Conservation (phyloP, 108 stramenopile species). For the Stephanodiscus triporus region DNA sequence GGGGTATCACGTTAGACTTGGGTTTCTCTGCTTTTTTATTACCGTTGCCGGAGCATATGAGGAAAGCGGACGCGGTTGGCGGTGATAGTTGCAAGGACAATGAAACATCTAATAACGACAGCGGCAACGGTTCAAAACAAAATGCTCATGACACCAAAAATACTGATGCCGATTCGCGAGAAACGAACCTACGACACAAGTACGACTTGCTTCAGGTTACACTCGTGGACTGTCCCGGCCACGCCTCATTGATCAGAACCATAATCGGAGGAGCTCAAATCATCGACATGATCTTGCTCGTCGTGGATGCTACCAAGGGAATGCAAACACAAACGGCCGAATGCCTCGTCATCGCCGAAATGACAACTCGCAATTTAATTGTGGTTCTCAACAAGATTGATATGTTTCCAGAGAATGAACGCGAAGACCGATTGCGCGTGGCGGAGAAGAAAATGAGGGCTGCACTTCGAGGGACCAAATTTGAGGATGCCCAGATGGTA, state of each 20-base stretch:
- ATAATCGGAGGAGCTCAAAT: slow-evolving; percentile 99
- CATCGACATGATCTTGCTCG: slow-evolving; percentile 94
- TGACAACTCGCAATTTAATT: slow-evolving; percentile 86
- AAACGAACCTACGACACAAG: slow-evolving; percentile 17
- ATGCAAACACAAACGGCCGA: slow-evolving; percentile 99
- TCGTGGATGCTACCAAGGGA: slow-evolving; percentile 97
- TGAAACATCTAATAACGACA: slow-evolving; percentile 20
- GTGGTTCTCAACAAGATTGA: slow-evolving; percentile 95
- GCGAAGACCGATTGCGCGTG: slow-evolving; percentile 61
- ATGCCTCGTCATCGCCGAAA: slow-evolving; percentile 97
- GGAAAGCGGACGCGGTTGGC: slow-evolving; percentile 21
- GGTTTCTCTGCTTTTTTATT: slow-evolving; percentile 95
- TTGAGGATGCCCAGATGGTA: slow-evolving; percentile 77
- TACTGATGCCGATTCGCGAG: slow-evolving; percentile 1
- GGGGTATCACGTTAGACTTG: slow-evolving; percentile 98
- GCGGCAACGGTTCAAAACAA: neutral
- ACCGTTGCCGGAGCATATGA: slow-evolving; percentile 72
- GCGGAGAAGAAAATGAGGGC: slow-evolving; percentile 66
- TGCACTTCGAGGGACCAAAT: slow-evolving; percentile 69
- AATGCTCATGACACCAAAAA: neutral
- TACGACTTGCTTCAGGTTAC: slow-evolving; percentile 77
- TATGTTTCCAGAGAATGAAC: slow-evolving; percentile 77
- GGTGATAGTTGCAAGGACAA: slow-evolving; percentile 16
- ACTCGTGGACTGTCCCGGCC: slow-evolving; percentile 99
- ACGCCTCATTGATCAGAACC: slow-evolving; percentile 96